A percentile compares a stretch with the other conserved stretches of the same genome.
phyloP scores from a whole-genome alignment of 805 yeast genomes.

The Myxozyma udenii region DNA sequence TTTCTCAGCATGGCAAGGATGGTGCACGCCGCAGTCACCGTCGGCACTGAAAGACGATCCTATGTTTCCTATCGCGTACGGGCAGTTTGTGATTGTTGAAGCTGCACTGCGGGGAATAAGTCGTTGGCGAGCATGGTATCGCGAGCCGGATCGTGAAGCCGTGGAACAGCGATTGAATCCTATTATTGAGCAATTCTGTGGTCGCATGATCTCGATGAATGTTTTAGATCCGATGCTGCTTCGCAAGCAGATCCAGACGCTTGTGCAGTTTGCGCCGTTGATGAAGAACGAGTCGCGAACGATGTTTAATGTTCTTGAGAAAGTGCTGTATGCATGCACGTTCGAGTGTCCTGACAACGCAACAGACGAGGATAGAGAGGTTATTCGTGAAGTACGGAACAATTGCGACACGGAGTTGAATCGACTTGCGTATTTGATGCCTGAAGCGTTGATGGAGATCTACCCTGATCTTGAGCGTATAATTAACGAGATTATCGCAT shows the following conservation, averaged over 20 bases:
- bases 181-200: conserved; percentile 61
- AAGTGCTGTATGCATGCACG: conserved; percentile 80
- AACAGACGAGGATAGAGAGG: conserved; percentile 61
- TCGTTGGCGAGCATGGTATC: conserved; percentile 94
- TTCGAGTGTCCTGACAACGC: conserved; percentile 66
- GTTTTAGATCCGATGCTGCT: conserved; percentile 75
- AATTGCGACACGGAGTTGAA: conserved; percentile 94
- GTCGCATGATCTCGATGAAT: conserved; percentile 61
- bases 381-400: conserved; percentile 80
- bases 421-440: conserved; percentile 91
- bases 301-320: conserved; percentile 81
- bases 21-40: conserved; percentile 36
- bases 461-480: conserved; percentile 80
- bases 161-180: conserved; percentile 56
- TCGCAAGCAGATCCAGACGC: conserved; percentile 82
- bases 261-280: conserved; percentile 90
- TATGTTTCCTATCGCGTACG: conserved; percentile 61
- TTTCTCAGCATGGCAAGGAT: conserved; percentile 49
- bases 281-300: conserved; percentile 68
- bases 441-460: conserved; percentile 78
- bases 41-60: conserved; percentile 49
- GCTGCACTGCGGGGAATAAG: conserved; percentile 88
- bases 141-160: conserved; percentile 51
- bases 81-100: conserved; percentile 83
- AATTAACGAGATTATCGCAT: conserved; percentile 63